Evolutionary conservation across 106 monocot genomes (phyloP).

Genomic region (Dendrobium huoshanense): DNA sequence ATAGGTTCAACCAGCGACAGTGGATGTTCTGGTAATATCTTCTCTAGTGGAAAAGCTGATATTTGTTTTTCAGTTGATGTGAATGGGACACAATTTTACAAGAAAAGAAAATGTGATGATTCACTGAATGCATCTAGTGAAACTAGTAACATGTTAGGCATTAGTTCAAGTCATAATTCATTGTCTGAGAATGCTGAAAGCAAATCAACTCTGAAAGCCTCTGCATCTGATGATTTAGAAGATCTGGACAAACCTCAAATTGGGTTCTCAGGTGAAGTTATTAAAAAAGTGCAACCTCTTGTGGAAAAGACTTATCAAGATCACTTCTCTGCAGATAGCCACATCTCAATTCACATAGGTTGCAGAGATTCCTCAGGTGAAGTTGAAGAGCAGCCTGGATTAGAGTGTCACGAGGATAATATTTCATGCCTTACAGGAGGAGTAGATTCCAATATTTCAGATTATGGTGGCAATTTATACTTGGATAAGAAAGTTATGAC

Average conservation of each 20-base stretch:
- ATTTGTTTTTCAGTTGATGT: conserved; percentile 10
- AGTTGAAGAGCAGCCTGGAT: conserved; percentile 14
- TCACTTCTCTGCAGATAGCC: neutral
- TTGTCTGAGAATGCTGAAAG: conserved; percentile 42
- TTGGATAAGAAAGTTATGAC: no score
- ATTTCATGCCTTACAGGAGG: conserved; percentile 33
- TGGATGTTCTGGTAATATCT: no score
- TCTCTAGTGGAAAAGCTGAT: no score
- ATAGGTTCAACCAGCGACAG: no score
- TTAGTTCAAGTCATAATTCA: conserved; percentile 35
- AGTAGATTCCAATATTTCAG: conserved; percentile 23
- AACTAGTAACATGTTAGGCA: conserved; percentile 32
- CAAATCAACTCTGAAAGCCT: conserved; percentile 22
- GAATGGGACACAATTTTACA: conserved; percentile 23
- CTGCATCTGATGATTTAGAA: conserved; percentile 30
- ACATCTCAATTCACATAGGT: no score
- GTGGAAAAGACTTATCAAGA: neutral
- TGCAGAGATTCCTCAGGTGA: neutral
- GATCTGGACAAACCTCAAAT: conserved; percentile 40
- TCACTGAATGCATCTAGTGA: conserved; percentile 19
- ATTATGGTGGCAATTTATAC: neutral
- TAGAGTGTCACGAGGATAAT: conserved; percentile 38
- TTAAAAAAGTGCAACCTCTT: neutral
- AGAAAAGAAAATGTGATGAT: conserved; percentile 27
- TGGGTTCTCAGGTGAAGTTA: conserved; percentile 14